phyloP scores from a whole-genome alignment of 2,329 filamentous ascomycete species.

The Trichoderma asperellum region DNA sequence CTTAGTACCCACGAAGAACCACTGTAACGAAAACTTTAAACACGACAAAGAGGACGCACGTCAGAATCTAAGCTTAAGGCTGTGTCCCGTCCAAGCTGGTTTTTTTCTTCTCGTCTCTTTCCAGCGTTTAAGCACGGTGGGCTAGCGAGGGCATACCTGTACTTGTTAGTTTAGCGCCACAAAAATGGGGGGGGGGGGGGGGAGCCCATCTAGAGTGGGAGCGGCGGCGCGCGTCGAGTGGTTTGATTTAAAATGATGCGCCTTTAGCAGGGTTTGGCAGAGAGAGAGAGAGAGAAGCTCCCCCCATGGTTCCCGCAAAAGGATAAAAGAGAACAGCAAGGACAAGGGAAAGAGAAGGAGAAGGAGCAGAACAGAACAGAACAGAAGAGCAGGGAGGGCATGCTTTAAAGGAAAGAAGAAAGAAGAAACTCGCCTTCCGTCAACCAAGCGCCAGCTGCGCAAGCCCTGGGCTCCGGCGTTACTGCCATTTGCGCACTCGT shows the following conservation, averaged over 20 bases:
- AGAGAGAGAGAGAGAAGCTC: background rate
- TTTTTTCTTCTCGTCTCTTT: background rate
- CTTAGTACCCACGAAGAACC: background rate
- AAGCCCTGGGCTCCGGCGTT: background rate
- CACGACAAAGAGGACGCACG: background rate
- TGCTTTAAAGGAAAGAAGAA: background rate
- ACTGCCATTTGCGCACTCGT: background rate
- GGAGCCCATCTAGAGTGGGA: background rate
- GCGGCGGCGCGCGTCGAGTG: background rate
- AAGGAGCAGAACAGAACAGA: background rate
- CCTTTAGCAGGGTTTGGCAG: background rate
- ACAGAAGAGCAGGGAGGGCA: background rate
- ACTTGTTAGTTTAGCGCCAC: constrained; percentile 2
- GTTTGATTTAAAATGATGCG: background rate
- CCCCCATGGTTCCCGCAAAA: background rate
- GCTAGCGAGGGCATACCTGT: background rate
- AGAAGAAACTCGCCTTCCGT: background rate
- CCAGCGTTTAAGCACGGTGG: background rate
- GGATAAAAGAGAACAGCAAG: background rate
- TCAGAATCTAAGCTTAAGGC: background rate
- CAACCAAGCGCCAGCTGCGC: background rate
- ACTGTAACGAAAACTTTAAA: background rate
- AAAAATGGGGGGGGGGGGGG: constrained; percentile 1
- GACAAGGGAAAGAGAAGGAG: background rate
- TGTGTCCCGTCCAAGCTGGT: background rate